A percentile compares a stretch with the other conserved stretches of the same genome.
Evolutionary conservation across 1,284 basidiomycete species (phyloP).

Genomic region (Cryptococcus floricola): DNA sequence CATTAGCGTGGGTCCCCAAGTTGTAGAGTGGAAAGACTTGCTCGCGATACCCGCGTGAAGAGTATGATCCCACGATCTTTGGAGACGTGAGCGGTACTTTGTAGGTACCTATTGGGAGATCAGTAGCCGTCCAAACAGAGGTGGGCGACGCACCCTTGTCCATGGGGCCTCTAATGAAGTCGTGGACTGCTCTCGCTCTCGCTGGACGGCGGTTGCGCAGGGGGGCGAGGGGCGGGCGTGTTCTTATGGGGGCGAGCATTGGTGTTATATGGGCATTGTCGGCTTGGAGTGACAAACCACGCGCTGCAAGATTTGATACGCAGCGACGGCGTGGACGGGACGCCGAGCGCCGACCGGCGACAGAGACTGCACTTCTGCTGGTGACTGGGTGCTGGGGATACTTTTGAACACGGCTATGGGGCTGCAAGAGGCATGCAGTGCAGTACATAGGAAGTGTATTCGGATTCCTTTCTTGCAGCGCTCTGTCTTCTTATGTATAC

Average conservation of each 20-base stretch:
- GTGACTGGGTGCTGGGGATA: too few relatives aligned
- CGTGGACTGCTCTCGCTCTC: conserved; percentile 12
- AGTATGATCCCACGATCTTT: conserved; percentile 65
- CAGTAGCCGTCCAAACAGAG: neutral
- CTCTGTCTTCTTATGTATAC: too few relatives aligned
- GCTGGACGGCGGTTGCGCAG: neutral
- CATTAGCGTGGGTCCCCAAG: neutral
- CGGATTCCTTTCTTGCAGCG: too few relatives aligned
- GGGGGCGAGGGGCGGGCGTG: neutral
- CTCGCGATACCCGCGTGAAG: conserved; percentile 70
- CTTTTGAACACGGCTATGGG: too few relatives aligned
- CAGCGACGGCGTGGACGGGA: too few relatives aligned
- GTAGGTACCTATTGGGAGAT: conserved; percentile 29
- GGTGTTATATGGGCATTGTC: neutral
- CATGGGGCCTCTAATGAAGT: conserved; percentile 38
- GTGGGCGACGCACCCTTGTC: conserved; percentile 16
- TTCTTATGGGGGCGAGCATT: neutral
- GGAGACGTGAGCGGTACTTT: conserved; percentile 41
- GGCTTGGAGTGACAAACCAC: neutral
- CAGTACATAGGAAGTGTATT: too few relatives aligned
- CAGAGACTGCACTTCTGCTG: too few relatives aligned
- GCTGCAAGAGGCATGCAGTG: too few relatives aligned
- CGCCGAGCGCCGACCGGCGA: too few relatives aligned
- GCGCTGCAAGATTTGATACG: neutral
- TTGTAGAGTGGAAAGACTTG: conserved; percentile 38